Conservation (phyloP, 1,139 yeast genomes). For the Yamadazyma siamensis region DNA sequence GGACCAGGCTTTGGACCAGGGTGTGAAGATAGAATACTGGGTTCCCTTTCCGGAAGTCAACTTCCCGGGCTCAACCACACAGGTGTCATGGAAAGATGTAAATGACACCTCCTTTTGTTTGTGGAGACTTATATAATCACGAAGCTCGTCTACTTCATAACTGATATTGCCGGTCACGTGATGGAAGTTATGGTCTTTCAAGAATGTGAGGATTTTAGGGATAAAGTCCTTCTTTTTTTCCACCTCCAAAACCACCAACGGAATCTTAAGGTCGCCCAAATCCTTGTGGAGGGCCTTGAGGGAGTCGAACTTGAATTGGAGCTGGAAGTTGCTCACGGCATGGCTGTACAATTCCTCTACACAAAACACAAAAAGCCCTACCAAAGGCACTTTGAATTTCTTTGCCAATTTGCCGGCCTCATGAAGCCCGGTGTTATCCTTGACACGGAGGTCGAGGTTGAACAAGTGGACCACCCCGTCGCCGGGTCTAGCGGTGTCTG, state of each 20-base stretch:
- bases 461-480: constrained; percentile 40
- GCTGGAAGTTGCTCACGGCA: constrained; percentile 39
- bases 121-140: constrained; percentile 26
- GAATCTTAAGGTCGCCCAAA: constrained; percentile 33
- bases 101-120: constrained; percentile 13
- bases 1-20: constrained; percentile 50
- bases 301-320: constrained; percentile 33
- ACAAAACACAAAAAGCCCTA: constrained; percentile 39
- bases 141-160: constrained; percentile 52
- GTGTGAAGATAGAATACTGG: constrained; percentile 50
- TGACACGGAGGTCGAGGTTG: constrained; percentile 37
- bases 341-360: constrained; percentile 40
- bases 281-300: constrained; percentile 25
- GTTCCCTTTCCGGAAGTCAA: constrained; percentile 41
- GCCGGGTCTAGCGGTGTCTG: constrained; percentile 3
- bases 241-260: constrained; percentile 33
- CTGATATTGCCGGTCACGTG: constrained; percentile 41
- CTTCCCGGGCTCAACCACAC: constrained; percentile 44
- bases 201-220: constrained; percentile 20
- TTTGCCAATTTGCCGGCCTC: constrained; percentile 28
- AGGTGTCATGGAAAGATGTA: constrained; percentile 41
- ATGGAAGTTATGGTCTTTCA: constrained; percentile 21
- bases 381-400: constrained; percentile 21
- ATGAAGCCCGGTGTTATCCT: constrained; percentile 39
- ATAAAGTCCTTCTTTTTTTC: constrained; percentile 21